Evolutionary conservation across 2,329 filamentous ascomycete genomes (phyloP).

Genomic region (Whalleya microplaca): DNA sequence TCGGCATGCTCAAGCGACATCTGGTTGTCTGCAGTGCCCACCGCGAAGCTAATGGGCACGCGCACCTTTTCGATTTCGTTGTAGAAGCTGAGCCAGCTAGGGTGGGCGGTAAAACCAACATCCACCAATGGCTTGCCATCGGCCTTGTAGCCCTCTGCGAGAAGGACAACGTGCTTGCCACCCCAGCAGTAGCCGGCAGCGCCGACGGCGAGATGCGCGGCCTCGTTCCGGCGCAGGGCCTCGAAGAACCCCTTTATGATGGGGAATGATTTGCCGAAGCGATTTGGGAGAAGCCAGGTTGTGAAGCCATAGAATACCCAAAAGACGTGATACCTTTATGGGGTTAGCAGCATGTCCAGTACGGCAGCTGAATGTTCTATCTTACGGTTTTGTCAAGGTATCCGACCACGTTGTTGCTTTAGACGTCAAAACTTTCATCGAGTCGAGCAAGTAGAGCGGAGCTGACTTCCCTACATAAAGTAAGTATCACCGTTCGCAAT

Average conservation of each 20-base stretch:
- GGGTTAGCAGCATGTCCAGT: neutral
- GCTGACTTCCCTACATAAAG: constrained; percentile 24
- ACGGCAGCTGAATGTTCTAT: neutral
- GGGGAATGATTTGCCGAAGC: constrained; percentile 37
- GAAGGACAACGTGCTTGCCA: constrained; percentile 56
- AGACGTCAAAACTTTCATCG: constrained; percentile 31
- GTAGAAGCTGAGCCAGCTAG: constrained; percentile 51
- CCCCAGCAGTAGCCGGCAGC: constrained; percentile 68
- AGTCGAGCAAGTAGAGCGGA: constrained; percentile 37
- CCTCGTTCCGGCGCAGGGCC: constrained; percentile 39
- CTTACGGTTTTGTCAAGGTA: constrained; percentile 37
- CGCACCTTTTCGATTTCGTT: constrained; percentile 50
- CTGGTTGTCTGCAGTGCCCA: constrained; percentile 49
- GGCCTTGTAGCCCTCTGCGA: constrained; percentile 42
- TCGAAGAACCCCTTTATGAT: constrained; percentile 43
- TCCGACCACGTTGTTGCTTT: constrained; percentile 21
- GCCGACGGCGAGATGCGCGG: constrained; percentile 44
- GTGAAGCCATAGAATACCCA: constrained; percentile 32
- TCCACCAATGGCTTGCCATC: constrained; percentile 49
- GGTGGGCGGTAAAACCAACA: constrained; percentile 57
- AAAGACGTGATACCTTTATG: constrained; percentile 24
- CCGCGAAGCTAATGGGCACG: constrained; percentile 50
- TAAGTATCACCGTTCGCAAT: neutral
- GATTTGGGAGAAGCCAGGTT: constrained; percentile 39
- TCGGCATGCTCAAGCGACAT: constrained; percentile 40